Conservation (phyloP, 176 grass and related monocot species). For the Tillandsia leiboldiana region DNA sequence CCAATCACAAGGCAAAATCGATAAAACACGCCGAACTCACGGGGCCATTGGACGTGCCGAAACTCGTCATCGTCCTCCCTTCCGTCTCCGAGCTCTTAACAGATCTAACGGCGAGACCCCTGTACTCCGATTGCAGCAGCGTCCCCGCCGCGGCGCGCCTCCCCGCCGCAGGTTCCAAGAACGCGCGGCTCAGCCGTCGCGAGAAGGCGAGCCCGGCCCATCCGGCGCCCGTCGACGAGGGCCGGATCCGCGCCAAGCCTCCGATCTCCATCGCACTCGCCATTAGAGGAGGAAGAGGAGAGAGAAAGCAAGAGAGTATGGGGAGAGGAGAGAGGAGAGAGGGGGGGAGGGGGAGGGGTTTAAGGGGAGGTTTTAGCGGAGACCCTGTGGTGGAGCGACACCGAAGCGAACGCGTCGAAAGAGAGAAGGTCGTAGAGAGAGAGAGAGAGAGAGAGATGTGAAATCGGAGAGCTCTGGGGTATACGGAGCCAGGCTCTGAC, state of each 20-base stretch:
- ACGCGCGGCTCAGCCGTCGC: neutral
- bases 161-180: neutral
- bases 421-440: neutral
- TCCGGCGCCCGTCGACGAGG: neutral
- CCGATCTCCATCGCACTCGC: constrained; percentile 58
- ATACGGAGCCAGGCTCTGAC: too few relatives aligned
- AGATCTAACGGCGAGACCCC: constrained; percentile 34
- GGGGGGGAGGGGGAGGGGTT: neutral
- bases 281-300: constrained; percentile 12
- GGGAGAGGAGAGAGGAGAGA: neutral
- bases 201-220: neutral
- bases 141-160: constrained; percentile 12
- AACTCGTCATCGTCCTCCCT: constrained; percentile 34
- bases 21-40: constrained; percentile 27
- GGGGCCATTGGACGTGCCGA: constrained; percentile 50
- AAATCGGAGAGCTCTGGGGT: too few relatives aligned
- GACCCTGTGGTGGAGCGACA: neutral
- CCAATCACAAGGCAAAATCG: too few relatives aligned
- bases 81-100: constrained; percentile 27
- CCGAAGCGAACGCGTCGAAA: neutral
- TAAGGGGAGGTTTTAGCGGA: neutral
- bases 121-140: constrained; percentile 4
- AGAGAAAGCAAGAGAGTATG: neutral
- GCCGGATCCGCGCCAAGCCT: constrained; percentile 14
- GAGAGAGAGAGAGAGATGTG: too few relatives aligned